phyloP scores from a whole-genome alignment of 495 filamentous ascomycete genomes.

The Echria macrotheca region DNA sequence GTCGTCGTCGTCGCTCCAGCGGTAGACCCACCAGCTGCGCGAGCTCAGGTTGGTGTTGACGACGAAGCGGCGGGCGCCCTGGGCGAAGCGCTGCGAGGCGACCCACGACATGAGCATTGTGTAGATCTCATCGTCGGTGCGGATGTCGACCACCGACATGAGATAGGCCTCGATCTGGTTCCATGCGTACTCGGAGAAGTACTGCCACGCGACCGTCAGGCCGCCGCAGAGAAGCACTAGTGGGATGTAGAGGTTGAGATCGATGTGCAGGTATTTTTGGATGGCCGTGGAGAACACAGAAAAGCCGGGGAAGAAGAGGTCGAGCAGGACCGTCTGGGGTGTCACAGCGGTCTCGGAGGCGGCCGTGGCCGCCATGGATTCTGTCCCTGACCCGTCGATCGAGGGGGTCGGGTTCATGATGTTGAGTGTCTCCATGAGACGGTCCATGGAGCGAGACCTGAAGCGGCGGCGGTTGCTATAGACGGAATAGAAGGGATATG shows the following conservation, averaged over 20 bases:
- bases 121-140: slow-evolving; percentile 63
- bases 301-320: slow-evolving; percentile 71
- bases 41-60: slow-evolving; percentile 54
- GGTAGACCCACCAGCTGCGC: slow-evolving; percentile 43
- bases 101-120: slow-evolving; percentile 69
- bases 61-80: slow-evolving; percentile 53
- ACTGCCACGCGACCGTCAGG: slow-evolving; percentile 47
- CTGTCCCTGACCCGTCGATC: too few species aligned
- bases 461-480: neutral
- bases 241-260: slow-evolving; percentile 66
- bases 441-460: neutral
- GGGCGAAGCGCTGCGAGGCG: slow-evolving; percentile 53
- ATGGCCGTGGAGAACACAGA: slow-evolving; percentile 56
- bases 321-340: slow-evolving; percentile 48
- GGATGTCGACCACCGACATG: slow-evolving; percentile 59
- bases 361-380: too few species aligned
- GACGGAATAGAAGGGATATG: too few species aligned
- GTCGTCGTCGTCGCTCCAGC: slow-evolving; percentile 36
- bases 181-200: slow-evolving; percentile 41
- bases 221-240: slow-evolving; percentile 47
- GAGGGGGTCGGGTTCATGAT: slow-evolving; percentile 7
- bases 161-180: slow-evolving; percentile 38
- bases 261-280: slow-evolving; percentile 58
- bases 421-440: neutral
- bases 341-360: neutral